Base-by-base conservation (phyloP, 768 basidiomycete species). In the Cystoderma amianthinum region DNA sequence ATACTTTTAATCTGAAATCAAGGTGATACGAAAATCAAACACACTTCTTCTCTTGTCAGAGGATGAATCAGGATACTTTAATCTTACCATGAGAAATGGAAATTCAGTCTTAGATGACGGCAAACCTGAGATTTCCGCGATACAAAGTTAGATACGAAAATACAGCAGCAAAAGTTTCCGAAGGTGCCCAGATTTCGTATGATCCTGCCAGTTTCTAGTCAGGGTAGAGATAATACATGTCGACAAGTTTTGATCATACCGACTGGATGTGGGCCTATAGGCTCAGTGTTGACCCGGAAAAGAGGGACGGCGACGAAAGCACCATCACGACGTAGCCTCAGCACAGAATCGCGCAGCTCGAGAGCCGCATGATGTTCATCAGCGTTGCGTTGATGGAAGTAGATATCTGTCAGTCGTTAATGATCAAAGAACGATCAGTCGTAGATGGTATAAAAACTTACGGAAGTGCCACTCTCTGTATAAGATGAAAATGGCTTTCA, bases 231-330 rank as follows among this genome's bases (percentile, higher is more conserved):
- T 23, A 13, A 2, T 9, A 11, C 15, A n/a, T n/a, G 32, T 25
- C 12, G 19, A 34, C 15, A 10, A 7, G 5, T 37, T 16, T 13
- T 12, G 11, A 18, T 25, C 80, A 51, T 45, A 80, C 85, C 86
- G 38, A 78, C 74, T 3, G 85, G 85, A 61, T 89, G 86, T 12
- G 85, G 85, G 0, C 86, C 85, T 3, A 80, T 74, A 2, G 85
- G 85, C 2, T 59, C 72, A 2, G 64, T 69, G 55, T 88, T 85
- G 24, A 89, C 81, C 21, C 81, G 71, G 55, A 73, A 82, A 19
- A 84, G 65, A 5, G 86, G 86, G 1, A 87, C 86, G 1, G 85
- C 86, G 6, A 88, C 75, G 49, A 88, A 89, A 1, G 85, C 85
- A 1, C 85, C 85, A 38, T 86, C 81, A 12, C 78, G 70, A 20